Conservation (phyloP, 176 grass and related monocot species). For the Phoenix roebelenii region DNA sequence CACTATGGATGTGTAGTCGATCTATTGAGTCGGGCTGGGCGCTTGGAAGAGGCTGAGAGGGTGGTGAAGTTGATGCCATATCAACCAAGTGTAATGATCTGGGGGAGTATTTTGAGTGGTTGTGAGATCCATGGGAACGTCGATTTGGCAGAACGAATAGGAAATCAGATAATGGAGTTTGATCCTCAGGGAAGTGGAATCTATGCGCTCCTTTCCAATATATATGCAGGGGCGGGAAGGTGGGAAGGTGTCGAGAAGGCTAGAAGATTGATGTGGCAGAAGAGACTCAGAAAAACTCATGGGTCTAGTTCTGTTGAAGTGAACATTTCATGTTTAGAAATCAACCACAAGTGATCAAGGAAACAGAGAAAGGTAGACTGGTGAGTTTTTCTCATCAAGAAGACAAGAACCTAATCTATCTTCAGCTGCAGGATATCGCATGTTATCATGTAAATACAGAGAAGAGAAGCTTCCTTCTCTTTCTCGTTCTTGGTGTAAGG, state of each 20-base stretch:
- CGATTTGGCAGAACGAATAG: slow-evolving; percentile 21
- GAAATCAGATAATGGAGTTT: slow-evolving; percentile 21
- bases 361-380: too few species aligned
- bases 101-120: slow-evolving; percentile 7
- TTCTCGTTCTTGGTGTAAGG: too few species aligned
- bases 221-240: slow-evolving; percentile 23
- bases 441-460: too few species aligned
- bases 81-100: neutral
- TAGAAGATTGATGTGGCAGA: slow-evolving; percentile 29
- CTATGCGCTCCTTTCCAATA: slow-evolving; percentile 39
- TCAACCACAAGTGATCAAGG: too few species aligned
- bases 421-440: too few species aligned
- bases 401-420: too few species aligned
- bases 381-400: too few species aligned
- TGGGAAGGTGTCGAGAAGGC: slow-evolving; percentile 24
- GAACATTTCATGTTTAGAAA: neutral
- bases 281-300: slow-evolving; percentile 28
- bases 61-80: slow-evolving; percentile 2
- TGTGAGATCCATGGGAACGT: slow-evolving; percentile 5
- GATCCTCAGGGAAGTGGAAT: slow-evolving; percentile 30
- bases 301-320: slow-evolving; percentile 32
- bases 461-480: too few species aligned
- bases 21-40: slow-evolving; percentile 1
- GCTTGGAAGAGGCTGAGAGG: neutral
- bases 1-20: slow-evolving; percentile 5